A percentile compares a stretch with the other conserved stretches of the same genome.
phyloP scores from a whole-genome alignment of 306 rosid species.

The Vicia faba region DNA sequence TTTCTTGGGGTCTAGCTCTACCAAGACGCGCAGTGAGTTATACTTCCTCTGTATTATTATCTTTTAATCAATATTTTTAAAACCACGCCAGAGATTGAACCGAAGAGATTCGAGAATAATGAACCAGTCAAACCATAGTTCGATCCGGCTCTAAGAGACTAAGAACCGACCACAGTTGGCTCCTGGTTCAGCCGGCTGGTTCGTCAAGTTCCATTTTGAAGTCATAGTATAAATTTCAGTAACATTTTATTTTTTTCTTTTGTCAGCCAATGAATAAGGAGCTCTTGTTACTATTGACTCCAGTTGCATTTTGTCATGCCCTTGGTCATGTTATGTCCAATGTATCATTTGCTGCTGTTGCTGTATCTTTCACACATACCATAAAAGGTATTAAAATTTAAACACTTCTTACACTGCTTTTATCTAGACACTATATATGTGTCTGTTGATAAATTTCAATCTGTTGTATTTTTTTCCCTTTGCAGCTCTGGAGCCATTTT shows the following conservation, averaged over 20 bases:
- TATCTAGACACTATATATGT: not conserved
- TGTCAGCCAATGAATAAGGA: constrained; percentile 16
- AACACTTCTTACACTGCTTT: not conserved
- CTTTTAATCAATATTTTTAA: not conserved
- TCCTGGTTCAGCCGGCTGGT: not conserved
- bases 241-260: not conserved
- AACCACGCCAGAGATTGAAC: not conserved
- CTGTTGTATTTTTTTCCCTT: not conserved
- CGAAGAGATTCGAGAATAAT: not conserved
- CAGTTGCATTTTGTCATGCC: constrained; percentile 27
- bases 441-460: not conserved
- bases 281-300: constrained; percentile 22
- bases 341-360: constrained; percentile 28
- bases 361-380: constrained; percentile 23
- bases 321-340: constrained; percentile 29
- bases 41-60: not conserved
- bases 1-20: constrained; percentile 14
- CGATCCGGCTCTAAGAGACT: not conserved
- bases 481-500: constrained; percentile 21
- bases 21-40: constrained; percentile 24
- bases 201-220: not conserved
- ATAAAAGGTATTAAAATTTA: constrained; percentile 15
- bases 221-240: not conserved
- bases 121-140: not conserved
- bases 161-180: not conserved